Base-by-base conservation (phyloP, 371 early-diverging fungal genomes). In the Saksenaea vasiformis region DNA sequence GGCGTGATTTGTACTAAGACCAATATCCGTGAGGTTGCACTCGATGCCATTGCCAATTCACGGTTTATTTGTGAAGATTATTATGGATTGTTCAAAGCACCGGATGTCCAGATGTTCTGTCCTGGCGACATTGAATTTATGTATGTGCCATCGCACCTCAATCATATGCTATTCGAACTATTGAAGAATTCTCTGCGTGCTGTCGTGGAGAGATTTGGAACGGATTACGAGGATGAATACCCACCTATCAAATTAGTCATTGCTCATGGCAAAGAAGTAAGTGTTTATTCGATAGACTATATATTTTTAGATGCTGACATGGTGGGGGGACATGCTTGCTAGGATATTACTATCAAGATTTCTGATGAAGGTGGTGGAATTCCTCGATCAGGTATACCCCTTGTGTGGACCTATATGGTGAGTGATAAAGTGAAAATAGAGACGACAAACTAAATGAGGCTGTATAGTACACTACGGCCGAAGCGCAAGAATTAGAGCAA, bases 161-260 rank as follows among this genome's bases (percentile, higher is more conserved):
- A 93, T 74, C 98, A 98, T 75, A 95, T 96, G 96, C 65, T 98
- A n/a, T 98, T 98, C 82, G 98, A 98, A 84, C 82, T 98, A 58
- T 78, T 98, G 58, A 98, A 98, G 78, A 98, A 98, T 79, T 92
- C 93, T 27, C 85, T 97, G 62, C 90, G 98, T 39, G 98, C 98
- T 17, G 93, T 95, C 7, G 96, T 98, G 24, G 98, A 98, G 76
- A 79, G 88, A 56, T 91, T 89, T 72, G 96, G 96, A 31, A 80
- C 85, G 38, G 96, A 96, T 64, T 77, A 78, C 56, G 89, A 87
- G 15, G 96, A 95, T 56, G 84, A 85, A 38, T 98, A 91, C 70
- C 98, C 98, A 37, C 88, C 93, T 19, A 94, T 98, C 71, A 93
- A 91, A 68, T 76, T 98, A 9, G 89, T 97, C 31, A 93, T 98